Evolutionary conservation across 2,329 filamentous ascomycete genomes (phyloP).

Genomic region (Xylaria polymorpha): DNA sequence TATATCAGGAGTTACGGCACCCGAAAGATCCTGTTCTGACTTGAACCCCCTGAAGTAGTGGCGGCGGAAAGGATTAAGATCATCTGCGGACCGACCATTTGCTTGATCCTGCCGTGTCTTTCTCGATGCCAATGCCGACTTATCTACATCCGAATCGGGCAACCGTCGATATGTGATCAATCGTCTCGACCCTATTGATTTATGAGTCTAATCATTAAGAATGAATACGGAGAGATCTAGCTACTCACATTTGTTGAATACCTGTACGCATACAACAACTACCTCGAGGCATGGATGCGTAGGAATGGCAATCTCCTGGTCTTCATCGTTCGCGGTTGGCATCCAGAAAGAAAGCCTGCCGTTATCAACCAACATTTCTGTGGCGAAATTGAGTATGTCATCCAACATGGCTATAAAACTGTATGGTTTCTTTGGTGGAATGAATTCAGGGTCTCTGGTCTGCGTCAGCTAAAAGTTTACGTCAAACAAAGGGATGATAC

Average conservation of each 20-base stretch:
- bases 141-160: conserved; percentile 67
- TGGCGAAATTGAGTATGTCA: conserved; percentile 87
- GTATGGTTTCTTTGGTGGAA: conserved; percentile 88
- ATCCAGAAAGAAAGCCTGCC: conserved; percentile 96
- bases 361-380: conserved; percentile 77
- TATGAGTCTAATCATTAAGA: conserved; percentile 34
- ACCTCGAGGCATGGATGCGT: conserved; percentile 79
- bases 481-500: not conserved
- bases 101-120: conserved; percentile 48
- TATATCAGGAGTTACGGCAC: conserved; percentile 21
- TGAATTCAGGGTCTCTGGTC: conserved; percentile 41
- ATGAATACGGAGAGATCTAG: not conserved
- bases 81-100: conserved; percentile 64
- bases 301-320: conserved; percentile 80
- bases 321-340: conserved; percentile 86
- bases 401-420: conserved; percentile 90
- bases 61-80: conserved; percentile 70
- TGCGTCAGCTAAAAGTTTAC: conserved; percentile 21
- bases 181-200: conserved; percentile 78
- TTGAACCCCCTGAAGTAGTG: conserved; percentile 69
- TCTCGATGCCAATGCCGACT: conserved; percentile 53
- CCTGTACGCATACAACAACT: conserved; percentile 81
- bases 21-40: conserved; percentile 44
- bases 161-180: conserved; percentile 86
- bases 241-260: conserved; percentile 84